Percentiles rank a stretch among this genome's conserved stretches.
phyloP scores from a whole-genome alignment of 2,329 filamentous ascomycete species.

The Aspergillus tubingensis region DNA sequence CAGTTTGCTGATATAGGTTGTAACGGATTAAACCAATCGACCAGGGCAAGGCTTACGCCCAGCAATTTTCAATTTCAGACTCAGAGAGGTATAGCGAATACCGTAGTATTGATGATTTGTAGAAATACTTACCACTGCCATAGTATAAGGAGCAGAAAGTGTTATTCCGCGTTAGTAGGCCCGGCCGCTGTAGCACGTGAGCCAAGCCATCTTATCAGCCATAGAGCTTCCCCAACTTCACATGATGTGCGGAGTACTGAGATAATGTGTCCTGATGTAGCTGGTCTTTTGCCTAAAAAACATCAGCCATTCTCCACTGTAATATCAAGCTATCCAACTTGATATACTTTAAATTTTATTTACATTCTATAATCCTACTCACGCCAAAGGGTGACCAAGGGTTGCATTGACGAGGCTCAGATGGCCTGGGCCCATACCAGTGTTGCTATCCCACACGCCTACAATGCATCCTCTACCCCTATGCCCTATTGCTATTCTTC shows the following conservation, averaged over 20 bases:
- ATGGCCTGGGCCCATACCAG: neutral
- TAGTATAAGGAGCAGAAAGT: neutral
- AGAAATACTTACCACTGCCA: neutral
- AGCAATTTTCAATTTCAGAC: neutral
- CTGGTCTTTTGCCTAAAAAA: too few relatives aligned
- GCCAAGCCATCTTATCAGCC: neutral
- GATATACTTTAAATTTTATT: too few relatives aligned
- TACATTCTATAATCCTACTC: neutral
- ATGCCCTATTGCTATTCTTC: slow-evolving; percentile 75
- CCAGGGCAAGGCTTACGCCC: neutral
- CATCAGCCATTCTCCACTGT: too few relatives aligned
- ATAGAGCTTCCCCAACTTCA: too few relatives aligned
- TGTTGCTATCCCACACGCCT: neutral
- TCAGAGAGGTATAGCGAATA: neutral
- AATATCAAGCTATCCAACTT: too few relatives aligned
- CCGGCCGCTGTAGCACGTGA: neutral
- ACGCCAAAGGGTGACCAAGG: neutral
- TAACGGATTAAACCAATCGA: neutral
- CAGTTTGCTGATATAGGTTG: neutral
- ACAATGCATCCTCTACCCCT: slow-evolving; percentile 47
- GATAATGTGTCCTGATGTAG: too few relatives aligned
- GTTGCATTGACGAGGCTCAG: neutral
- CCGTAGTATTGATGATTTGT: neutral
- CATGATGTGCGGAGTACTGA: too few relatives aligned
- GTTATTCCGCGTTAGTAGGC: neutral